Conservation (phyloP, 129 eudicot species). For the Artemisia tridentata region DNA sequence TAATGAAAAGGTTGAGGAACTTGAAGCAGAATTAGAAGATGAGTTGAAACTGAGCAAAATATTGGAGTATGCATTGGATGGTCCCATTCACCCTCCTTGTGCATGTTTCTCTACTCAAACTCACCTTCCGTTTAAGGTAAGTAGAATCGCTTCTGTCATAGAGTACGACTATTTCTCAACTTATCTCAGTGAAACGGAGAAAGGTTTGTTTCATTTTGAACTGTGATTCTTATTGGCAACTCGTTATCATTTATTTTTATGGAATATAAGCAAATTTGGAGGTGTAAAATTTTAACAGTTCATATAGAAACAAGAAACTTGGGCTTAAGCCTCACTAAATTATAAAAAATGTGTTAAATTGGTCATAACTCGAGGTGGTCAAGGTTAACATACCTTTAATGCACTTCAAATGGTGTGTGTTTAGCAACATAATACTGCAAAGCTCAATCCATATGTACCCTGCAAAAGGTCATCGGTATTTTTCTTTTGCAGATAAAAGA, state of each 20-base stretch:
- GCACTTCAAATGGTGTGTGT: neutral
- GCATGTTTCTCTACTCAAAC: conserved; percentile 48
- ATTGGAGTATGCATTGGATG: conserved; percentile 60
- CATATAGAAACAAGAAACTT: too few relatives aligned
- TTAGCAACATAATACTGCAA: neutral
- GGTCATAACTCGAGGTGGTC: too few relatives aligned
- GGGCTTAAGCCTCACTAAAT: too few relatives aligned
- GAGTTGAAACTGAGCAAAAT: conserved; percentile 64
- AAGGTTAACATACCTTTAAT: neutral
- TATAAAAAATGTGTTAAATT: too few relatives aligned
- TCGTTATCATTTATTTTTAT: neutral
- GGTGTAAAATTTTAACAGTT: too few relatives aligned
- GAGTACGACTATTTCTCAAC: neutral
- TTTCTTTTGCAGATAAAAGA: conserved; percentile 49
- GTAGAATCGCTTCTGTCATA: neutral
- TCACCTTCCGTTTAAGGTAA: conserved; percentile 65
- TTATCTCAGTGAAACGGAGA: neutral
- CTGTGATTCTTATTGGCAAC: neutral
- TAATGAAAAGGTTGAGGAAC: conserved; percentile 59
- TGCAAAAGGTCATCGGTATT: neutral
- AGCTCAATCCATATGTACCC: neutral
- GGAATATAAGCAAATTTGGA: too few relatives aligned
- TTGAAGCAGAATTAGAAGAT: conserved; percentile 66
- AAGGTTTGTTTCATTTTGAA: neutral
- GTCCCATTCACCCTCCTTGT: conserved; percentile 54